Base-by-base conservation (phyloP, 2,329 filamentous ascomycete genomes). In the Pseudofabraea citricarpa region DNA sequence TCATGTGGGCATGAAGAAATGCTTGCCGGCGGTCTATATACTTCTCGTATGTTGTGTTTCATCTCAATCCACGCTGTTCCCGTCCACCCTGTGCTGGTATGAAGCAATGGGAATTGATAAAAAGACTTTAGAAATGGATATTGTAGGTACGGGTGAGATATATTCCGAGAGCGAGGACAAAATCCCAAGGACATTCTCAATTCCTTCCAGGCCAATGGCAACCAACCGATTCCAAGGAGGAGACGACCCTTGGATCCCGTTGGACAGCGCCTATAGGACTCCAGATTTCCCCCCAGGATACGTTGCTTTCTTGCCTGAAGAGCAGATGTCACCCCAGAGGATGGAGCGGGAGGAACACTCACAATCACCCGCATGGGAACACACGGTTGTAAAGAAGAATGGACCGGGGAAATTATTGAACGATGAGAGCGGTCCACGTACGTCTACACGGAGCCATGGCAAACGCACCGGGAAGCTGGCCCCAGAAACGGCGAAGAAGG, bases 401-500 rank as follows among this genome's bases (percentile, higher is more conserved):
- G 49, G 49, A 5, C 20, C 51, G 21, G 19, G 19, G 15, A 37
- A 21, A 13, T 21, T 37, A 15, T 27, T 29, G 23, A 18, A 15
- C 40, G n/a, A n/a, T n/a, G n/a, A n/a, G n/a, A n/a, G n/a, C n/a
- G n/a, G n/a, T n/a, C n/a, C n/a, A n/a, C n/a, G 41, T 45, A 42
- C 9, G 33, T 15, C 26, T 31, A 27, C 26, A 41, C 23, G 15
- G 16, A 13, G 23, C n/a, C 23, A 18, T 12, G 38, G 23, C 13
- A 27, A 20, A 6, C 44, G 55, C 21, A 53, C 19, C 13, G 48
- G 53, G 21, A 45, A 48, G 22, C 42, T 56, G 16, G 46, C 49
- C 26, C 48, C 46, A 2, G 37, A 53, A 15, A 46, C 45, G 6
- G 44, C 46, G 18, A 50, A 52, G 22, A 54, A 50, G 16, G 51